phyloP scores from a whole-genome alignment of 371 early-diverging fungal species.

The Zychaea mexicana region DNA sequence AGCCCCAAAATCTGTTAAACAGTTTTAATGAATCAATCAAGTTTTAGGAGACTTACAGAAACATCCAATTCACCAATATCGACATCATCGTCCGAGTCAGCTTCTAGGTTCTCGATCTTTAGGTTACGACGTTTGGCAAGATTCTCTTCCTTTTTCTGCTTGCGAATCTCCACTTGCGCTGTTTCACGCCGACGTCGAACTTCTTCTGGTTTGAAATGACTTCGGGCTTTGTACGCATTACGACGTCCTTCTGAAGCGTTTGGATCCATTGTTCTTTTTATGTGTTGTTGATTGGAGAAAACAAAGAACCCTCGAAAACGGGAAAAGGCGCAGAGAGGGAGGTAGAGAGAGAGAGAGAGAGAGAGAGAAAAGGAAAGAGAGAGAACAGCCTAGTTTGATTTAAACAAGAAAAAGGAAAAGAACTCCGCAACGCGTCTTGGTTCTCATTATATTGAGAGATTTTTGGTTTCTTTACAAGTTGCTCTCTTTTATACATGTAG shows the following conservation, averaged over 20 bases:
- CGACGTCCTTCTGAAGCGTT: constrained; percentile 61
- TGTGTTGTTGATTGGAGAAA: no score
- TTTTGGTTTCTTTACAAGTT: no score
- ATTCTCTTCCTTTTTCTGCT: constrained; percentile 94
- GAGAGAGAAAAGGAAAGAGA: no score
- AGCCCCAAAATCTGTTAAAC: no score
- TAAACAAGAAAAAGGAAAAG: no score
- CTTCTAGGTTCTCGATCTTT: constrained; percentile 53
- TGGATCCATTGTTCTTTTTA: constrained; percentile 41
- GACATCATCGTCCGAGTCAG: constrained; percentile 86
- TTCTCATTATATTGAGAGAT: no score
- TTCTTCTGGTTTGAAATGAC: constrained; percentile 89
- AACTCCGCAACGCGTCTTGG: no score
- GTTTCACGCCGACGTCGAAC: constrained; percentile 93
- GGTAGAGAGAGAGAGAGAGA: not conserved
- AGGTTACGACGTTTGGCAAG: constrained; percentile 91
- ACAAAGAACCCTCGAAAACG: no score
- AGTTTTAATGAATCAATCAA: no score
- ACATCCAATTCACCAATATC: constrained; percentile 46
- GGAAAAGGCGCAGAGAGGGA: not conserved
- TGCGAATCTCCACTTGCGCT: constrained; percentile 91
- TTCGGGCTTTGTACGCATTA: constrained; percentile 83
- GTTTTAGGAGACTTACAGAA: constrained; percentile 38
- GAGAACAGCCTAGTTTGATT: no score
- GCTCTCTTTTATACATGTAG: no score